These are phyloP conservation scores for Peniophora sp. DNA, from an alignment of 1,284 basidiomycete genomes.

Conservation along the genomic window DNA sequence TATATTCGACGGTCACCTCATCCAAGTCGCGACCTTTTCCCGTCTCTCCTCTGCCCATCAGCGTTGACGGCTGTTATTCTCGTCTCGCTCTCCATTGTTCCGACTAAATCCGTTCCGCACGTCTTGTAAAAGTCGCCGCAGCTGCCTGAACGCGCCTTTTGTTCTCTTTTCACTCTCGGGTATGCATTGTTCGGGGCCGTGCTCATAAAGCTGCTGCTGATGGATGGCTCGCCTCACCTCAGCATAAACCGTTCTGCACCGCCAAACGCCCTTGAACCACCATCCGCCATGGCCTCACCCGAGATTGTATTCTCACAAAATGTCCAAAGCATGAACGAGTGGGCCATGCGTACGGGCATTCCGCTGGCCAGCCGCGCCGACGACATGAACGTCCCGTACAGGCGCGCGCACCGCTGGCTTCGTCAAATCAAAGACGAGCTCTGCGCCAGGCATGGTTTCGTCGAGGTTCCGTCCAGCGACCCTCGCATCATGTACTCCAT, in stretches of 20 bases:
- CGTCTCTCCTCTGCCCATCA: neutral
- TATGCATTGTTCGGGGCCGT: no score
- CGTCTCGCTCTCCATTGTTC: neutral
- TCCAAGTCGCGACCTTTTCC: neutral
- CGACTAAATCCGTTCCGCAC: no score
- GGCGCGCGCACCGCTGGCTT: constrained; percentile 69
- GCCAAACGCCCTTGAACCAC: neutral
- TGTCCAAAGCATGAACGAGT: constrained; percentile 71
- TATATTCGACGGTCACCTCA: no score
- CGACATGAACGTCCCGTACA: constrained; percentile 69
- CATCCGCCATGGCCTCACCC: constrained; percentile 21
- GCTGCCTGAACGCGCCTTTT: no score
- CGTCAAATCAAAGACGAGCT: constrained; percentile 51
- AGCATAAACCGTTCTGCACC: no score
- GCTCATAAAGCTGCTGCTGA: no score
- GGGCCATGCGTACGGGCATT: constrained; percentile 69
- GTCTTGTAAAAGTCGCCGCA: no score
- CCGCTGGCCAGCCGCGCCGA: constrained; percentile 70
- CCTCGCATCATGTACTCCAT: constrained; percentile 67
- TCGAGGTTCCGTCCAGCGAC: constrained; percentile 51
- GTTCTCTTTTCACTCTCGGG: no score
- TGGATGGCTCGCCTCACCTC: no score
- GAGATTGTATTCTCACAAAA: constrained; percentile 71
- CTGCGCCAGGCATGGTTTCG: constrained; percentile 60
- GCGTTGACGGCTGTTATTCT: constrained; percentile 3